Evolutionary conservation across 2,329 filamentous ascomycete genomes (phyloP).

Genomic region (Fusarium palustre): DNA sequence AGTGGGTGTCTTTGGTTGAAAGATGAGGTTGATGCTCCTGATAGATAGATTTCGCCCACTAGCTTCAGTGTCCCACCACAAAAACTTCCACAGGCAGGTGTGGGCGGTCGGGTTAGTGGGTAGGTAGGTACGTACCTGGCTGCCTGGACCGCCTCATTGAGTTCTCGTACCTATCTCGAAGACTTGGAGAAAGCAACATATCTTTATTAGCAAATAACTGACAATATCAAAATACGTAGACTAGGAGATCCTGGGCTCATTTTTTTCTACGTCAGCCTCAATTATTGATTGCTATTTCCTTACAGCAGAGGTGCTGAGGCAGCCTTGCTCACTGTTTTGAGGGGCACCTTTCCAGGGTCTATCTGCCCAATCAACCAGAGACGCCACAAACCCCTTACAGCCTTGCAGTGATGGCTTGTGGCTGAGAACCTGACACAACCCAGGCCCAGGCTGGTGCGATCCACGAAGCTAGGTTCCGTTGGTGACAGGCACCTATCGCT

Average conservation of each 20-base stretch:
- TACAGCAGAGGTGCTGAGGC: not conserved
- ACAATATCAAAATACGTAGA: too few species aligned
- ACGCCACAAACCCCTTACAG: slow-evolving; percentile 34
- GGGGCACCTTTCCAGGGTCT: slow-evolving; percentile 16
- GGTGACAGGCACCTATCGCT: slow-evolving; percentile 25
- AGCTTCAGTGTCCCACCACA: slow-evolving; percentile 43
- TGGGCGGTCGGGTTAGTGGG: slow-evolving; percentile 44
- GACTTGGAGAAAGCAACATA: not conserved
- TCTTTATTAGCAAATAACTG: not conserved
- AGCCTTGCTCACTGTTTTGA: slow-evolving; percentile 23
- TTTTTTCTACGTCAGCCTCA: not conserved
- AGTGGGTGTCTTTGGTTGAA: slow-evolving; percentile 35
- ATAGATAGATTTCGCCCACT: slow-evolving; percentile 41
- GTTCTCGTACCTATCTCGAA: not conserved
- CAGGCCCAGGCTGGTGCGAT: not conserved
- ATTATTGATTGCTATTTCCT: not conserved
- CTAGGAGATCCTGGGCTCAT: too few species aligned
- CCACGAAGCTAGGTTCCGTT: slow-evolving; percentile 5
- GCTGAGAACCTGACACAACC: not conserved
- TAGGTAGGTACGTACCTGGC: slow-evolving; percentile 45
- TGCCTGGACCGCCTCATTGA: slow-evolving; percentile 23
- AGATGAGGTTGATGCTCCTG: slow-evolving; percentile 40
- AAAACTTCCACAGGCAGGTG: slow-evolving; percentile 46
- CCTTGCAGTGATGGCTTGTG: slow-evolving; percentile 36
- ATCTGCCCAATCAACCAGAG: slow-evolving; percentile 12